Evolutionary conservation across 2,329 filamentous ascomycete genomes (phyloP), one percentile per base, ranked within the genome.

Genomic region (Sporothrix schenckii): DNA sequence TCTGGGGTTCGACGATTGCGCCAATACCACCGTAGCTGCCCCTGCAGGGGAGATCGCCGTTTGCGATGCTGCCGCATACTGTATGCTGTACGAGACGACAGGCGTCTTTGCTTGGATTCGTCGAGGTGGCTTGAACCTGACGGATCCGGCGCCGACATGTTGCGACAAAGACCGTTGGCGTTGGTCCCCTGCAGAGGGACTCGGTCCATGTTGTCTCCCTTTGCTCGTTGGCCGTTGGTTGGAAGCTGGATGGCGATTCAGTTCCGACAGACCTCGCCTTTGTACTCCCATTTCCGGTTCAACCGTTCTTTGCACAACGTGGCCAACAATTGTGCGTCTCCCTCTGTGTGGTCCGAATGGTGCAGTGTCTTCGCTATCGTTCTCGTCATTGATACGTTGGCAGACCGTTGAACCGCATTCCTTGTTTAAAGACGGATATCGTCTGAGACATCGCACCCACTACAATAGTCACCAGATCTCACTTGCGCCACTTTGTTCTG

Each of bases 191-290:
- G 21, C 24, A 54, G 7, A 5, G 4, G 30, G 30, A 14, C 11
- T 11, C 27, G 53, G 53, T 56, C 27, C 39, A n/a, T n/a, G 53
- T 7, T 11, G 21, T 44, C 58, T 47, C 39, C 58, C 58, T 47
- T 65, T 65, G 61, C 50, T 65, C 41, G 60, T 30, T 61, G 58
- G 58, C 13, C 41, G 44, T 65, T 65, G 61, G 61, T n/a, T 9
- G 60, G 21, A 5, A 54, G 52, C 11, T 9, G 11, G 21, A 4
- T 54, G 52, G 21, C 10, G 9, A 11, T 54, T 54, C n/a, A 53
- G 11, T 54, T 27, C 52, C 11, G n/a, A 24, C 14, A 27, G 21
- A 61, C 58, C 14, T 27, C 30, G 9, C 30, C 13, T 61, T 44
- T 13, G 10, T 5, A 61, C 39, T 47, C n/a, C 60, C 44, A 50